Evolutionary conservation across 495 filamentous ascomycete species (phyloP), one percentile per base, ranked within the genome.

Genomic region (Neurospora discreta): DNA sequence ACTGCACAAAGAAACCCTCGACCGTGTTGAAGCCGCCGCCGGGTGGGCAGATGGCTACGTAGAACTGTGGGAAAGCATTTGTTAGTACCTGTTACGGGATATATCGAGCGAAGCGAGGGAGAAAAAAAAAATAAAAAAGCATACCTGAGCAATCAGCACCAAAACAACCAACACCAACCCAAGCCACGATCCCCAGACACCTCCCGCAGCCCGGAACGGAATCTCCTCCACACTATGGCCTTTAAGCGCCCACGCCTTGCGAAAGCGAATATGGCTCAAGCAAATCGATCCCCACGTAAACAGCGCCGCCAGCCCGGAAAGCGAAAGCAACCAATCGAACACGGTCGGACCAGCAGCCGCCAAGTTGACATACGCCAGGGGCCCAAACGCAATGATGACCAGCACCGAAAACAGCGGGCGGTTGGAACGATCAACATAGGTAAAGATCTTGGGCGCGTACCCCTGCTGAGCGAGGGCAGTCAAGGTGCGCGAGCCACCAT

Each of bases 221-320:
- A 95, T 86, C 78, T 94, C 91, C 39, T 91, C 89, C 0, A 90
- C 72, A 10, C 81, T 86, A 79, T 85, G 87, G 20, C 89, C 91
- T 26, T 91, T 88, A 60, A 81, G 74, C 16, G 80, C 83, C 91
- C 90, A 93, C 18, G 88, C 89, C 36, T 73, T 74, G 36, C 90
- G 88, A 82, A 91, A 91, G 58, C 86, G 84, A 73, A 86, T 85
- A 78, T 93, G 91, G 3, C 91, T 87, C 18, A 92, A 76, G 79
- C 88, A 90, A 77, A 94, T 92, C 73, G 87, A 89, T 42, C 88
- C 90, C 89, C 89, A 94, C 65, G 89, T 89, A 81, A 93, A 93
- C 71, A 94, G 85, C 72, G 87, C 83, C 52, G 87, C 86, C 2
- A 93, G 84, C 73, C 89, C 91, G 5, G 90, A 91, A 13, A 94